These are phyloP conservation scores for Dispira simplex DNA, from an alignment of 192 early-diverging fungal genomes.

Conservation along the genomic window DNA sequence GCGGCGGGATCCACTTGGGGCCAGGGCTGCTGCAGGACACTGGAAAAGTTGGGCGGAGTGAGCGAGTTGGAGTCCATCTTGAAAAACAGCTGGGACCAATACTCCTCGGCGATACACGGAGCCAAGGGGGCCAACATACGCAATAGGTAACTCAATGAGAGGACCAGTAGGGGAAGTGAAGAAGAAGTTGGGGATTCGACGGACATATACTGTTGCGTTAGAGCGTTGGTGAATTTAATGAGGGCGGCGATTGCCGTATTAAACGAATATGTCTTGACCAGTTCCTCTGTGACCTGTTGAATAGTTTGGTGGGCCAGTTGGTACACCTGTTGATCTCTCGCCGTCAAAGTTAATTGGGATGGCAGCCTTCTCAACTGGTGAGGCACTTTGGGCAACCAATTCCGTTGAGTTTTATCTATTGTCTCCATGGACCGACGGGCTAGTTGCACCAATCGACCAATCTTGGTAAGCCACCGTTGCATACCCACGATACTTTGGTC, in stretches of 20 bases:
- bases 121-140: conserved; percentile 62
- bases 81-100: conserved; percentile 33
- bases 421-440: not conserved
- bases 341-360: not conserved
- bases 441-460: conserved; percentile 37
- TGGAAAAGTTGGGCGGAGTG: not conserved
- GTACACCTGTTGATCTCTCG: conserved; percentile 15
- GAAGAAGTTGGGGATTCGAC: not conserved
- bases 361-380: no score
- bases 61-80: not conserved
- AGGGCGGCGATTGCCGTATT: conserved; percentile 74
- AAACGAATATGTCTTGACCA: conserved; percentile 34
- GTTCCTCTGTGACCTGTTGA: conserved; percentile 33
- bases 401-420: not conserved
- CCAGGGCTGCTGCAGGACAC: conserved; percentile 41
- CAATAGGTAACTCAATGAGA: conserved; percentile 35
- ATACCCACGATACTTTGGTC: conserved; percentile 82
- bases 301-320: conserved; percentile 31
- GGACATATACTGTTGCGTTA: conserved; percentile 15
- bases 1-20: conserved; percentile 33
- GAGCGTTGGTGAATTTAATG: conserved; percentile 58
- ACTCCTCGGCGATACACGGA: conserved; percentile 56
- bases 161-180: conserved; percentile 24
- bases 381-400: no score
- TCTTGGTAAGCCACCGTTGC: conserved; percentile 63